Conservation (phyloP, 305 asterid species). For the Solanum hybrid region DNA sequence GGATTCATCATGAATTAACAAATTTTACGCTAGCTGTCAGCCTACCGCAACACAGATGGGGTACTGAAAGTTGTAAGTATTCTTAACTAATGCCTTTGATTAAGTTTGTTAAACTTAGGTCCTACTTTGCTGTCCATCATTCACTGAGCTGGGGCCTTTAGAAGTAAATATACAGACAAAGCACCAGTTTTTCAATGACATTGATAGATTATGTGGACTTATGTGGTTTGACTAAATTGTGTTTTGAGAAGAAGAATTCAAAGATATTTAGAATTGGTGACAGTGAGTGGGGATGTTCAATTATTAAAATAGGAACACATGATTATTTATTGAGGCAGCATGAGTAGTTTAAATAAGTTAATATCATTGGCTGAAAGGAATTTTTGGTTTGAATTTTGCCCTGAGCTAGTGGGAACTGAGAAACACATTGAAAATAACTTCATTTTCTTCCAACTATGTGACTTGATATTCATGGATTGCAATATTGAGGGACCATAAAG, state of each 20-base stretch:
- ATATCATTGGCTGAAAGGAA: not conserved
- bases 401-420: not conserved
- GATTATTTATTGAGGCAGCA: not conserved
- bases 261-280: not conserved
- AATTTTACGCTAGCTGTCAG: not conserved
- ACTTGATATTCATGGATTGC: not conserved
- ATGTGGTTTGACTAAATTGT: slow-evolving; percentile 12
- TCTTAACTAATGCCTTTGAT: slow-evolving; percentile 6
- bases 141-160: slow-evolving; percentile 31
- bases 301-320: not conserved
- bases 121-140: slow-evolving; percentile 32
- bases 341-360: not conserved
- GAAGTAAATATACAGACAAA: not conserved
- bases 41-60: not conserved
- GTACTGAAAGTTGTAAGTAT: not conserved
- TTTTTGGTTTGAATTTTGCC: not conserved
- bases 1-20: not conserved
- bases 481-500: not conserved
- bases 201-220: not conserved
- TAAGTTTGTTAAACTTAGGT: slow-evolving; percentile 17
- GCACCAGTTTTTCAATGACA: not conserved
- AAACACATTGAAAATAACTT: not conserved
- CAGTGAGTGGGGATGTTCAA: not conserved
- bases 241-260: slow-evolving; percentile 30
- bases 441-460: not conserved